Base-by-base conservation (phyloP, 177 flowering plant genomes). In the Vitis hybrid region DNA sequence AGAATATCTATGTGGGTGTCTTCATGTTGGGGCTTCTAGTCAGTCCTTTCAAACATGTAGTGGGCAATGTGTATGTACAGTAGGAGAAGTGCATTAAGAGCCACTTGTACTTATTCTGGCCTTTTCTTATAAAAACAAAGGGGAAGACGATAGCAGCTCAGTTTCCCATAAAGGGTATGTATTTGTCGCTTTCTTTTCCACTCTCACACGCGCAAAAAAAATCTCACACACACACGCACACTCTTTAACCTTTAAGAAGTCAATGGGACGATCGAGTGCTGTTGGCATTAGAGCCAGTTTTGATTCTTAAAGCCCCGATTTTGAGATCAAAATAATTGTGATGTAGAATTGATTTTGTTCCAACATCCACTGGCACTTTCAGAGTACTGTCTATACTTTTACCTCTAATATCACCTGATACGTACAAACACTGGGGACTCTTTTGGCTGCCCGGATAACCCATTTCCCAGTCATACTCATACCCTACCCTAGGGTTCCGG, bases 1-100 rank as follows among this genome's bases (percentile, higher is more conserved):
- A 52, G 70, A 67, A 73, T 67, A 76, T 82, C 81, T 75, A 62
- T 61, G 80, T 69, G 79, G 79, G 77, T 67, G 77, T 64, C 73
- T 63, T 69, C 81, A 66, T 73, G 76, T 78, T 72, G 67, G 76
- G 70, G 12, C 51, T 72, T 72, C 56, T 70, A 32, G 63, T 21
- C 12, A 19, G 59, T 66, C 39, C 39, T 57, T 51, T 58, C 48
- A 26, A 61, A 57, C 34, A 68, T 17, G 65, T 73, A 75, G 76
- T 79, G 75, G 80, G 68, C 72, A 66, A 12, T 76, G 69, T 76
- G 57, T 67, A 26, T 64, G 74, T 54, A 75, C 77, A 67, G 68
- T 62, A 68, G 72, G 62, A 58, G 68, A 74, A 71, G 69, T 81
- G 71, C 76, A 75, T 71, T 74, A 45, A 70, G 79, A 60, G 71